A percentile compares a stretch with the other conserved stretches of the same genome.
These are phyloP conservation scores for Akanthomyces dipterigenus DNA, from an alignment of 2,329 filamentous ascomycete genomes.

Conservation along the genomic window DNA sequence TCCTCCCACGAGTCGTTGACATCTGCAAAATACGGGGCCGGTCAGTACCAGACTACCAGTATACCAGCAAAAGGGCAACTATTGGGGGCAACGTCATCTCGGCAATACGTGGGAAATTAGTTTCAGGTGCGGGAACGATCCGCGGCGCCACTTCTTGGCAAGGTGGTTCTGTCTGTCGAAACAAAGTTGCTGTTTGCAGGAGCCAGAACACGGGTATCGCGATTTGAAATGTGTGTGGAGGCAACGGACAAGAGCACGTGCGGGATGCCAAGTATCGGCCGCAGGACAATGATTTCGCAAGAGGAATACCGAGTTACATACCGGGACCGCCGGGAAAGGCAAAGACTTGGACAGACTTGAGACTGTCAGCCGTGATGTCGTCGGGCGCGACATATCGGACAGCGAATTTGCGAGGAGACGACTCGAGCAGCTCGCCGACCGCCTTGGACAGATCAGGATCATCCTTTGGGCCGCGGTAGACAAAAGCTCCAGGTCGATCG, in stretches of 20 bases:
- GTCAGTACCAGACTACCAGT: not conserved
- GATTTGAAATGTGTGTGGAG: no score
- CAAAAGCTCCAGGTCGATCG: conserved; percentile 10
- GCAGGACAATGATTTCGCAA: no score
- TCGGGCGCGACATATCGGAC: conserved; percentile 17
- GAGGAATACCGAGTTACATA: conserved; percentile 1
- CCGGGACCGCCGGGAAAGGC: conserved; percentile 18
- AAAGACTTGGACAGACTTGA: conserved; percentile 15
- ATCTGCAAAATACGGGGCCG: conserved; percentile 13
- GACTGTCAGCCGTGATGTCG: conserved; percentile 13
- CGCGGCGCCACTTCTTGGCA: not conserved
- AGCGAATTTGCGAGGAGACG: conserved; percentile 16
- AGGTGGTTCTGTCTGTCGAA: not conserved
- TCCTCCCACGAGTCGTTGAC: conserved; percentile 15
- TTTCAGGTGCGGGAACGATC: not conserved
- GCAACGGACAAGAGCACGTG: not conserved
- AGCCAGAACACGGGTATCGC: no score
- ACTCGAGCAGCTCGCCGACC: conserved; percentile 16
- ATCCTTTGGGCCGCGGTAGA: conserved; percentile 18
- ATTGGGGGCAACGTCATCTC: not conserved
- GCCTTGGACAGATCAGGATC: conserved; percentile 17
- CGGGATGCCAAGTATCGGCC: not conserved
- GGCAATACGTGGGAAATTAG: not conserved
- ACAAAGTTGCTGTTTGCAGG: no score
- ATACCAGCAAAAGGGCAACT: no score